phyloP scores from a whole-genome alignment of 2,329 filamentous ascomycete genomes.

The Ophiognomonia clavigignenti-juglandacearum region DNA sequence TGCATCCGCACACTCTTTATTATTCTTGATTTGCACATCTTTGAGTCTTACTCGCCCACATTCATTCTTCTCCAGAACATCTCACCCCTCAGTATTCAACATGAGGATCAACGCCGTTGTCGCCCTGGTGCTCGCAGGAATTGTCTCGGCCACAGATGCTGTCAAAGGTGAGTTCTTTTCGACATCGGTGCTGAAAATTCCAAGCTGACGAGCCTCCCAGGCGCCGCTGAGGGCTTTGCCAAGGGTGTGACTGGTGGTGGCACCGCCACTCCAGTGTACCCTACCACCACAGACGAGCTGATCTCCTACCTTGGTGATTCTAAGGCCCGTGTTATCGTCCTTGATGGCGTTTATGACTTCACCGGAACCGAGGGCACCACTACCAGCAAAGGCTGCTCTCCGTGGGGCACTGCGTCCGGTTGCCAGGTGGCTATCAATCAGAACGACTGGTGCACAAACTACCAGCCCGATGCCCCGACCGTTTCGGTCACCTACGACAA shows the following conservation, averaged over 20 bases:
- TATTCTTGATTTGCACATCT: background rate
- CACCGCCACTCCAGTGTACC: slow-evolving; percentile 47
- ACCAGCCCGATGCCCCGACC: slow-evolving; percentile 45
- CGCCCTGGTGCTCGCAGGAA: slow-evolving; percentile 1
- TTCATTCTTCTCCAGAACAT: background rate
- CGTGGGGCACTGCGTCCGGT: slow-evolving; percentile 45
- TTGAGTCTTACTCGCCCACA: background rate
- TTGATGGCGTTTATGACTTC: slow-evolving; percentile 54
- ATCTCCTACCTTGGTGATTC: slow-evolving; percentile 53
- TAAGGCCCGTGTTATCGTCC: slow-evolving; percentile 50
- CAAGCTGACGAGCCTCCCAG: slow-evolving; percentile 15
- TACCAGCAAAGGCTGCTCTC: slow-evolving; percentile 50
- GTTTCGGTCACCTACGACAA: slow-evolving; percentile 42
- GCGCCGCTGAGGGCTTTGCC: slow-evolving; percentile 37
- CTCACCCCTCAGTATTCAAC: background rate
- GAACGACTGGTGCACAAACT: slow-evolving; percentile 54
- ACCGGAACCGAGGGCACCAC: slow-evolving; percentile 48
- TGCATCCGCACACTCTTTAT: background rate
- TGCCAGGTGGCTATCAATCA: slow-evolving; percentile 59
- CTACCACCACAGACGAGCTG: slow-evolving; percentile 49
- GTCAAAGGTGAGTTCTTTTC: slow-evolving; percentile 5
- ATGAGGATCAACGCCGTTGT: slow-evolving; percentile 3
- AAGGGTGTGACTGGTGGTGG: slow-evolving; percentile 57
- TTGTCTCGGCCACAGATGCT: background rate
- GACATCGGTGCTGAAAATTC: background rate